Conservation (phyloP, 208 protist genomes). For the Trypanosoma boissoni region DNA sequence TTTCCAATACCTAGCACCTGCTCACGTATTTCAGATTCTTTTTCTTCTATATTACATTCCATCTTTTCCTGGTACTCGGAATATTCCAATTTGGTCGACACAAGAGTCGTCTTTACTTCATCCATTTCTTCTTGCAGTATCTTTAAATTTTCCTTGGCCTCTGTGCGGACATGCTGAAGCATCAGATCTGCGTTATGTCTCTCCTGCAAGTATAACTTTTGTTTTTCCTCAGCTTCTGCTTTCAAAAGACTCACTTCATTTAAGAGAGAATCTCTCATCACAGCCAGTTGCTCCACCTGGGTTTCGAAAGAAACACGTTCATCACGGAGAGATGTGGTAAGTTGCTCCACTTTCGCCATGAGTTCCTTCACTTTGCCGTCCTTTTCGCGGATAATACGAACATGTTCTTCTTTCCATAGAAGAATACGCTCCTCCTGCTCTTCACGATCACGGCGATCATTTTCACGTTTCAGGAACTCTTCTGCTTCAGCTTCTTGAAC, state of each 20-base stretch:
- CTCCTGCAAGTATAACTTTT: constrained; percentile 32
- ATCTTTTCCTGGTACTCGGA: constrained; percentile 47
- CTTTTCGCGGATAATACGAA: constrained; percentile 46
- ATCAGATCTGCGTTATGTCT: constrained; percentile 26
- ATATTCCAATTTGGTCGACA: constrained; percentile 28
- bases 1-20: constrained; percentile 36
- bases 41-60: constrained; percentile 33
- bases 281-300: constrained; percentile 52
- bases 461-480: constrained; percentile 59
- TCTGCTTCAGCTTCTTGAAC: constrained; percentile 65
- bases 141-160: constrained; percentile 34
- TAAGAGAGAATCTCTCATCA: constrained; percentile 55
- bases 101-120: constrained; percentile 32
- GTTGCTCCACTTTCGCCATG: constrained; percentile 38
- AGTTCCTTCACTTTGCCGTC: constrained; percentile 60
- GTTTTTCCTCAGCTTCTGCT: constrained; percentile 43
- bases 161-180: constrained; percentile 29
- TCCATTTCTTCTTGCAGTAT: constrained; percentile 35
- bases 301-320: constrained; percentile 36
- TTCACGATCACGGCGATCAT: constrained; percentile 62
- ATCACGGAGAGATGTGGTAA: constrained; percentile 35
- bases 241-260: constrained; percentile 60
- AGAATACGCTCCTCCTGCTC: constrained; percentile 70
- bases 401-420: constrained; percentile 67
- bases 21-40: constrained; percentile 46